These are phyloP conservation scores for Epicoccum sorghinum DNA, from an alignment of 2,329 filamentous ascomycete species.

Conservation along the genomic window DNA sequence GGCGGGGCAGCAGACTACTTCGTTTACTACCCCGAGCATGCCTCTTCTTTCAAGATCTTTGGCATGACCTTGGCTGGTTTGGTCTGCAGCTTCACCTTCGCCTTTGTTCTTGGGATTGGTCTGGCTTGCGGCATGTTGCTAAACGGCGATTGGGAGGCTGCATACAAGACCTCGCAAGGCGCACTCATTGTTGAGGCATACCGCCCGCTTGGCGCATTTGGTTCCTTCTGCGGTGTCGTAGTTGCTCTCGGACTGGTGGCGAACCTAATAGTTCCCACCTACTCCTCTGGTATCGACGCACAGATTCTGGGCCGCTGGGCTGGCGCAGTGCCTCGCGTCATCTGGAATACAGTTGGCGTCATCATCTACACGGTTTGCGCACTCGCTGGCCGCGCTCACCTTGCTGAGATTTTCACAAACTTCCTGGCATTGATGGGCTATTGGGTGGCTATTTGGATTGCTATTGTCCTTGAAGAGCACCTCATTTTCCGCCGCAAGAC, in stretches of 20 bases:
- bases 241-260: constrained; percentile 68
- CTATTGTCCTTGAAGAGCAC: constrained; percentile 67
- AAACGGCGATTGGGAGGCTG: constrained; percentile 61
- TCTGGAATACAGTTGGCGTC: constrained; percentile 69
- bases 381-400: constrained; percentile 64
- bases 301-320: constrained; percentile 68
- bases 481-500: constrained; percentile 62
- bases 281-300: constrained; percentile 70
- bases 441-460: constrained; percentile 70
- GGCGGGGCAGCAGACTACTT: constrained; percentile 71
- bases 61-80: constrained; percentile 63
- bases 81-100: constrained; percentile 63
- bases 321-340: constrained; percentile 63
- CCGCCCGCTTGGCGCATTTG: constrained; percentile 64
- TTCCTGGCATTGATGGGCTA: constrained; percentile 75
- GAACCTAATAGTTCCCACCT: constrained; percentile 68
- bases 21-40: constrained; percentile 66
- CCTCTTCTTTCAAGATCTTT: constrained; percentile 62
- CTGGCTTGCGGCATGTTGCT: constrained; percentile 63
- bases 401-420: constrained; percentile 71
- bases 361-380: constrained; percentile 70
- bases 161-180: constrained; percentile 65
- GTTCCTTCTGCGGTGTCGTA: constrained; percentile 70
- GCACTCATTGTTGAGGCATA: constrained; percentile 69
- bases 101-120: constrained; percentile 66